These are phyloP conservation scores for Nannochloropsis salina DNA, from an alignment of 108 stramenopile species.

Conservation along the genomic window DNA sequence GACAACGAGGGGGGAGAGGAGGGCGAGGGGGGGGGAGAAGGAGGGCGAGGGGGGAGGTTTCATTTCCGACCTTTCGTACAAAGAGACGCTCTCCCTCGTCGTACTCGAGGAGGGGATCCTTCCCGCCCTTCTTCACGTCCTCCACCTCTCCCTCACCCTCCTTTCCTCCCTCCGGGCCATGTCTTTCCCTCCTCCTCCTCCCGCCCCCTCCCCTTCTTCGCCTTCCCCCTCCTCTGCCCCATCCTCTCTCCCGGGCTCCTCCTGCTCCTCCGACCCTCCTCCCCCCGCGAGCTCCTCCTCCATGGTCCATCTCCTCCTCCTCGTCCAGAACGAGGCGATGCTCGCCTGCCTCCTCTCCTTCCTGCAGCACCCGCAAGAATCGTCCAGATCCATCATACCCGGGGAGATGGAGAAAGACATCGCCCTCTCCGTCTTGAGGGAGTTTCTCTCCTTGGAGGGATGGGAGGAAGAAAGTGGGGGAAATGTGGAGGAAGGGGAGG, in stretches of 20 bases:
- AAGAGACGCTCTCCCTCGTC: neutral
- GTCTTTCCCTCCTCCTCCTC: neutral
- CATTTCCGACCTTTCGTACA: neutral
- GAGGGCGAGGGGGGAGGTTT: neutral
- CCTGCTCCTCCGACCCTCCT: neutral
- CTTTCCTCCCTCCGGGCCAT: neutral
- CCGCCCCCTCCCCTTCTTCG: neutral
- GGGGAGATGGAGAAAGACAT: neutral
- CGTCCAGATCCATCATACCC: neutral
- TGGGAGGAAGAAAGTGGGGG: neutral
- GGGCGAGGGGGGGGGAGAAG: neutral
- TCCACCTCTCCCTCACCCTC: conserved; percentile 13
- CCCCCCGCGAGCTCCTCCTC: neutral
- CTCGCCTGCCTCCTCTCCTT: neutral
- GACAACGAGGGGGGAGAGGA: neutral
- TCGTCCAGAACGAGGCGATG: neutral
- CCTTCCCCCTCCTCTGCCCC: neutral
- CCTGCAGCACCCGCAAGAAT: neutral
- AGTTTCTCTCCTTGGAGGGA: neutral
- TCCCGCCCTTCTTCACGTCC: conserved; percentile 4
- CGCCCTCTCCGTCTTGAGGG: neutral
- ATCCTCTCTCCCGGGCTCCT: neutral
- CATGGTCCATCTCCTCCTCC: neutral
- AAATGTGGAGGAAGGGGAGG: neutral
- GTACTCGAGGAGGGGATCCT: neutral